A percentile compares a stretch with the other conserved stretches of the same genome.
phyloP scores from a whole-genome alignment of 345 rosid genomes.

The Sonneratia alba region DNA sequence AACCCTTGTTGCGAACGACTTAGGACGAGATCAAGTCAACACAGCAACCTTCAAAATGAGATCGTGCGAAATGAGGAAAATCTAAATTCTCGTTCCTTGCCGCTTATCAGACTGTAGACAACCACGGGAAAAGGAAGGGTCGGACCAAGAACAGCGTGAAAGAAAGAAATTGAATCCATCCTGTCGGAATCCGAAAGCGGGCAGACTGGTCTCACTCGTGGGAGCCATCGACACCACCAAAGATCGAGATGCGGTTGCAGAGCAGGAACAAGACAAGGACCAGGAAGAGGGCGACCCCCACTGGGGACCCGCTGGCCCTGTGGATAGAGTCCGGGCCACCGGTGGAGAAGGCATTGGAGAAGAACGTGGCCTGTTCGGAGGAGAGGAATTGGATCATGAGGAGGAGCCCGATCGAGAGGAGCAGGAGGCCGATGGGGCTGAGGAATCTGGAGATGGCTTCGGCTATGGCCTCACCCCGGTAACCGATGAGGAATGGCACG shows the following conservation, averaged over 20 bases:
- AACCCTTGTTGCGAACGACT: no score
- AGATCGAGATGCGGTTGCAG: conserved; percentile 11
- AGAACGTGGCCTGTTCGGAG: conserved; percentile 4
- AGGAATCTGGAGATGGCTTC: conserved; percentile 11
- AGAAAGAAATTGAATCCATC: no score
- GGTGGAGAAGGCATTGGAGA: not conserved
- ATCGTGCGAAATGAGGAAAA: no score
- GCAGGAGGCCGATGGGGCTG: conserved; percentile 12
- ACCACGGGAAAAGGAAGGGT: no score
- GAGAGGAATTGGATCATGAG: conserved; percentile 15
- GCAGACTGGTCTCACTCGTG: conserved; percentile 5
- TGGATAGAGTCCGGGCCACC: conserved; percentile 6
- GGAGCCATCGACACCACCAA: conserved; percentile 10
- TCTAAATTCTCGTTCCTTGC: no score
- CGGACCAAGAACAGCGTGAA: no score
- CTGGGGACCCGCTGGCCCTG: conserved; percentile 8
- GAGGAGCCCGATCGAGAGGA: conserved; percentile 13
- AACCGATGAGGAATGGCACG: conserved; percentile 9
- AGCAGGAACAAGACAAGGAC: conserved; percentile 11
- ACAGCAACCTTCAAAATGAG: no score
- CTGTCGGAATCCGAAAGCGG: no score
- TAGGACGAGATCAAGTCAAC: no score
- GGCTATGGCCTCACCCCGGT: conserved; percentile 10
- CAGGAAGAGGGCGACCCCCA: conserved; percentile 14
- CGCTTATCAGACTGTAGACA: no score